Evolutionary conservation across 1,139 yeast genomes (phyloP).

Genomic region (Saccharomycopsis hybrid): DNA sequence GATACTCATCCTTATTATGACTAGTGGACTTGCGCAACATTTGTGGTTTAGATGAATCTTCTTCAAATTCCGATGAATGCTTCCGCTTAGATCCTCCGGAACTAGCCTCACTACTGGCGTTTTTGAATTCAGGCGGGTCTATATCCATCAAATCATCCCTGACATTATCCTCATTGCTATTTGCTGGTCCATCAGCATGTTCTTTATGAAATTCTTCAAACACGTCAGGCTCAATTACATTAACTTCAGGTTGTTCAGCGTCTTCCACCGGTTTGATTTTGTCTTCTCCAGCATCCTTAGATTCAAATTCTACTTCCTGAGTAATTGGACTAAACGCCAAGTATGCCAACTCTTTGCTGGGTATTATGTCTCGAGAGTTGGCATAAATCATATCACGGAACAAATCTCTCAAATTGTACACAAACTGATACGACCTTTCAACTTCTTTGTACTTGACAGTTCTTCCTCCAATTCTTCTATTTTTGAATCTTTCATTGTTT

Average conservation of each 20-base stretch:
- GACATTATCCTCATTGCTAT: neutral
- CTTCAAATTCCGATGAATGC: no score
- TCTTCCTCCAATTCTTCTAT: constrained; percentile 81
- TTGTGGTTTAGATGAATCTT: neutral
- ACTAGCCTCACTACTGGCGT: neutral
- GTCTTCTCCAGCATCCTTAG: constrained; percentile 19
- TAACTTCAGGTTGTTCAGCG: neutral
- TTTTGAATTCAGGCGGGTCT: neutral
- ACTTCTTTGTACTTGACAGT: constrained; percentile 67
- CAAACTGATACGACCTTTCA: constrained; percentile 73
- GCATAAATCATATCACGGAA: constrained; percentile 67
- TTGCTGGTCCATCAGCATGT: neutral
- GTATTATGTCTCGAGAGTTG: constrained; percentile 60
- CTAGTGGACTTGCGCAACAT: no score
- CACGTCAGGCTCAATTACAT: neutral
- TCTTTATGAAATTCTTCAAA: neutral
- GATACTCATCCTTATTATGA: neutral
- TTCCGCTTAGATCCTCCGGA: neutral
- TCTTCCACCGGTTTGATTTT: neutral
- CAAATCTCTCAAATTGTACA: constrained; percentile 60
- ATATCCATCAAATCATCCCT: neutral
- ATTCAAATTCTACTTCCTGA: constrained; percentile 52
- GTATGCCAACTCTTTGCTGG: constrained; percentile 79
- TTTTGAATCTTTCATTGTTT: constrained; percentile 26
- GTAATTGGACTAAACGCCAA: constrained; percentile 78